phyloP scores from a whole-genome alignment of 441 rosid genomes.

The Gossypium trilobum region DNA sequence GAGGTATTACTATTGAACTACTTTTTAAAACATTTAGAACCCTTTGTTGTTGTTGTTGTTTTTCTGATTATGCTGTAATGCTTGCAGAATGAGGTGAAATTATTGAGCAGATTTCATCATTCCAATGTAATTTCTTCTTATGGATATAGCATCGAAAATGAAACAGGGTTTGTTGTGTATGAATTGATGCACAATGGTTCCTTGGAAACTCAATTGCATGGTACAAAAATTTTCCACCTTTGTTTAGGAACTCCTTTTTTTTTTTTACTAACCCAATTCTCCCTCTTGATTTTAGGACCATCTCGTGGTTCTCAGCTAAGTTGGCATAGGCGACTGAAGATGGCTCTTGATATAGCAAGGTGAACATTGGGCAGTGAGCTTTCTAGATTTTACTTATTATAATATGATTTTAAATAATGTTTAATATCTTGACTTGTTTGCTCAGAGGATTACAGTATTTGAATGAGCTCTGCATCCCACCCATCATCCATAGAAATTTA shows the following conservation, averaged over 20 bases:
- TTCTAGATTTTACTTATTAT: not conserved
- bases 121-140: conserved; percentile 55
- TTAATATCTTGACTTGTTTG: conserved; percentile 20
- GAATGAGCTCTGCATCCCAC: conserved; percentile 74
- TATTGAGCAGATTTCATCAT: conserved; percentile 61
- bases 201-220: conserved; percentile 75
- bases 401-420: not conserved
- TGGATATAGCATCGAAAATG: conserved; percentile 52
- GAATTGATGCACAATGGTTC: conserved; percentile 83
- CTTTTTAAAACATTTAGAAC: not conserved
- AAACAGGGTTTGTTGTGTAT: conserved; percentile 53
- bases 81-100: conserved; percentile 71
- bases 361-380: conserved; percentile 20
- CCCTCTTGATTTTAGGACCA: conserved; percentile 35
- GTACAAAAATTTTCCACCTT: conserved; percentile 25
- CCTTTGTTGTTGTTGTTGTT: not conserved
- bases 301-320: conserved; percentile 59
- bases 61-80: conserved; percentile 1
- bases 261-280: too few relatives aligned
- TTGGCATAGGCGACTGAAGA: conserved; percentile 76
- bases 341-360: conserved; percentile 78
- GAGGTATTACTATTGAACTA: conserved; percentile 34
- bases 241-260: not conserved
- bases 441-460: conserved; percentile 74
- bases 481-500: conserved; percentile 84